Evolutionary conservation across 768 basidiomycete species (phyloP).

Genomic region (Leccinum truebloodii): DNA sequence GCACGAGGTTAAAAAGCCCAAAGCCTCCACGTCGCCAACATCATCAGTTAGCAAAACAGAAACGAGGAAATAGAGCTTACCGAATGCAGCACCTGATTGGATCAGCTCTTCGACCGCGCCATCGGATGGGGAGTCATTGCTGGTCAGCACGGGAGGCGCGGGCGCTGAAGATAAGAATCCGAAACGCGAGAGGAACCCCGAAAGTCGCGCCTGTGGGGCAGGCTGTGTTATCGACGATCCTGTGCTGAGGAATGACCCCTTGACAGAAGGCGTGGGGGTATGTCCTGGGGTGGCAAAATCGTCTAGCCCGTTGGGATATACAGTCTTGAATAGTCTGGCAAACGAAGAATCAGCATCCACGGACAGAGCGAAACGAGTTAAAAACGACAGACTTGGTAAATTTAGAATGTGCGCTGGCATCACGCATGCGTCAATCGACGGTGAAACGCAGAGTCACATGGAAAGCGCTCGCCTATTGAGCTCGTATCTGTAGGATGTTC

Average conservation of each 20-base stretch:
- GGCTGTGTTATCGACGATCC: constrained; percentile 21
- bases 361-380: background rate
- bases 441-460: background rate
- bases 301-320: constrained; percentile 64
- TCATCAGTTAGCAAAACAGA: background rate
- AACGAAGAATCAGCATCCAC: constrained; percentile 4
- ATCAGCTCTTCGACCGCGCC: constrained; percentile 73
- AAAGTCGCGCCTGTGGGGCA: constrained; percentile 18
- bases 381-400: constrained; percentile 58
- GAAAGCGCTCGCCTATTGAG: constrained; percentile 52
- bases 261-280: constrained; percentile 38
- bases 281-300: constrained; percentile 40
- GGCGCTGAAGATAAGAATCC: constrained; percentile 16
- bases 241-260: constrained; percentile 29
- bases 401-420: constrained; percentile 61
- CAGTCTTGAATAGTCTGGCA: constrained; percentile 60
- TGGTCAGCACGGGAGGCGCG: constrained; percentile 16
- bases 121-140: constrained; percentile 34
- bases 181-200: constrained; percentile 43
- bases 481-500: constrained; percentile 36
- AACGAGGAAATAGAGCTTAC: constrained; percentile 36
- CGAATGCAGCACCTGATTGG: constrained; percentile 76
- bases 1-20: constrained; percentile 78
- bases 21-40: constrained; percentile 35
- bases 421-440: constrained; percentile 22